These are phyloP conservation scores for Rubroshorea leprosula DNA, from an alignment of 345 rosid genomes.

Conservation along the genomic window DNA sequence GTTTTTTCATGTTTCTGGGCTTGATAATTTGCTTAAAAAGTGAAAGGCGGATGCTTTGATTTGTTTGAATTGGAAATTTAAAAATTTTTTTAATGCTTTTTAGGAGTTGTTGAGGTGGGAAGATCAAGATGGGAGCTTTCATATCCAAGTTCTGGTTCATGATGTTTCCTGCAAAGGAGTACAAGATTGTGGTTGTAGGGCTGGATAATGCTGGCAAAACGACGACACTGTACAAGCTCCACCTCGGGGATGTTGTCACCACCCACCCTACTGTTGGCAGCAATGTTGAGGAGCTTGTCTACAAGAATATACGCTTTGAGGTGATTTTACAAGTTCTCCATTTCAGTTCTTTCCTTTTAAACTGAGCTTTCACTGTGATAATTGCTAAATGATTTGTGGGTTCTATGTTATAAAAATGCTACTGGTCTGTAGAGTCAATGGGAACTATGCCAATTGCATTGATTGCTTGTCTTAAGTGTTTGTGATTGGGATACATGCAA, in stretches of 20 bases:
- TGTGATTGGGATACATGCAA: neutral
- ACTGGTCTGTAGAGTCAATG: neutral
- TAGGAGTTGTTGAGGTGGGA: neutral
- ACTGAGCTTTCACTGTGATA: no score
- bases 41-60: neutral
- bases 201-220: slow-evolving; percentile 97
- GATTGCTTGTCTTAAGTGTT: neutral
- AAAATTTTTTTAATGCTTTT: neutral
- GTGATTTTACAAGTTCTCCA: slow-evolving; percentile 19
- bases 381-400: no score
- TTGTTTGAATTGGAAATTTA: neutral
- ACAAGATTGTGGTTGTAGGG: slow-evolving; percentile 95
- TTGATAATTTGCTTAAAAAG: neutral
- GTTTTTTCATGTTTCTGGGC: neutral
- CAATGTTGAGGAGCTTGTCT: slow-evolving; percentile 94
- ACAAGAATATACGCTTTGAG: slow-evolving; percentile 94
- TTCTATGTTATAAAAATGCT: neutral
- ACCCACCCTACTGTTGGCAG: slow-evolving; percentile 97
- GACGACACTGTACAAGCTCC: slow-evolving; percentile 91
- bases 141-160: slow-evolving; percentile 89
- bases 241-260: slow-evolving; percentile 90
- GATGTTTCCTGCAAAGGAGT: slow-evolving; percentile 95
- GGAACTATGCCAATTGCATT: neutral
- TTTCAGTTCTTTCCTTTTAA: neutral
- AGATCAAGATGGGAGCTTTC: slow-evolving; percentile 77